These are phyloP conservation scores for Spergularia marina DNA, from an alignment of 148 eudicot species.

Conservation along the genomic window DNA sequence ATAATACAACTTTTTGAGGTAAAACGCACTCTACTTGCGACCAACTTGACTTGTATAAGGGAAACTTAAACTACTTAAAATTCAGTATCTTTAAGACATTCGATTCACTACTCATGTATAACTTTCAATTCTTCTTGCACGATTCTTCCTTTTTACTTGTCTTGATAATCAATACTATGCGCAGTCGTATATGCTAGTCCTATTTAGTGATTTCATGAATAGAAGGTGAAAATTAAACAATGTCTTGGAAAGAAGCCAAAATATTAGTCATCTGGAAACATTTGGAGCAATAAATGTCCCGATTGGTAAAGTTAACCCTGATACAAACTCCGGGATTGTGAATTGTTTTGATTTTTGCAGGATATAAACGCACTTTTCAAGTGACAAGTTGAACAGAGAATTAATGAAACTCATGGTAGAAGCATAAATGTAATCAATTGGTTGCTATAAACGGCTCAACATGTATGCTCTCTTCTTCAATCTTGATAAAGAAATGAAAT, in stretches of 20 bases:
- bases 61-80: too few relatives aligned
- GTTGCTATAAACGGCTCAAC: conserved; percentile 21
- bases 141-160: too few relatives aligned
- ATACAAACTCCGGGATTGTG: background rate
- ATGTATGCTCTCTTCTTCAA: conserved; percentile 15
- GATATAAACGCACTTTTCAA: background rate
- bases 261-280: background rate
- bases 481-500: conserved; percentile 3
- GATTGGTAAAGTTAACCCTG: background rate
- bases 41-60: too few relatives aligned
- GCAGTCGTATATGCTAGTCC: background rate
- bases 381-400: background rate
- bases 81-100: too few relatives aligned
- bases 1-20: too few relatives aligned
- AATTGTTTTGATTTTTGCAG: background rate
- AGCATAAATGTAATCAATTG: conserved; percentile 7
- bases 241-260: background rate
- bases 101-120: too few relatives aligned
- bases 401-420: background rate
- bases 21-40: too few relatives aligned
- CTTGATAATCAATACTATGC: too few relatives aligned
- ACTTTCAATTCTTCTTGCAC: too few relatives aligned
- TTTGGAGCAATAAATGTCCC: background rate
- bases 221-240: background rate
- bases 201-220: background rate